Percentiles rank a stretch among this genome's conserved stretches.
These are phyloP conservation scores for Anastatica hierochuntica DNA, from an alignment of 345 rosid species.

Conservation along the genomic window DNA sequence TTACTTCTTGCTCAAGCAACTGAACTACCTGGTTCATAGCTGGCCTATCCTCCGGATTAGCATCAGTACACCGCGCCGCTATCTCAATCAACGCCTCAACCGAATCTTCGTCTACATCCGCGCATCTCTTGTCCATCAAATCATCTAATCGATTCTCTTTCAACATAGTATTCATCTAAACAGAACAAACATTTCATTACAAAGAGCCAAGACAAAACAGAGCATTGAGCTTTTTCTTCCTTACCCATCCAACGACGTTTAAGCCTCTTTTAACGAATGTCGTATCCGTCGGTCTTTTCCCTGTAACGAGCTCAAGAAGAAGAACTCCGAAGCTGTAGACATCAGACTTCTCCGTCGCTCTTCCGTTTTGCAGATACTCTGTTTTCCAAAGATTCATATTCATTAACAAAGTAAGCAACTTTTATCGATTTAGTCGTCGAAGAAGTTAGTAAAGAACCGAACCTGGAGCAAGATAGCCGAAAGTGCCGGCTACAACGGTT, in stretches of 20 bases:
- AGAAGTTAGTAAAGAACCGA: neutral
- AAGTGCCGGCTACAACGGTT: conserved; percentile 95
- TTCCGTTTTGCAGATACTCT: conserved; percentile 92
- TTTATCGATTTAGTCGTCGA: neutral
- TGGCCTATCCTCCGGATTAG: conserved; percentile 73
- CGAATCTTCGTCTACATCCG: conserved; percentile 48
- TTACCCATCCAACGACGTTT: conserved; percentile 96
- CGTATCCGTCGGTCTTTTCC: conserved; percentile 86
- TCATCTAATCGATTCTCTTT: conserved; percentile 66
- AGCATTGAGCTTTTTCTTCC: conserved; percentile 11
- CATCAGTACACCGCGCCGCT: conserved; percentile 72
- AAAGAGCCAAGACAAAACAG: neutral
- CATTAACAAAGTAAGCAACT: neutral
- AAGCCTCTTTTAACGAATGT: conserved; percentile 67
- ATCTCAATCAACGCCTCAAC: conserved; percentile 76
- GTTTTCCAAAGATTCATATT: conserved; percentile 19
- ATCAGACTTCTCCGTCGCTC: conserved; percentile 89
- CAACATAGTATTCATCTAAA: conserved; percentile 69
- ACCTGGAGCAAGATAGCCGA: conserved; percentile 98
- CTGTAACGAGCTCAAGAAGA: conserved; percentile 77
- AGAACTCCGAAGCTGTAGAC: conserved; percentile 98
- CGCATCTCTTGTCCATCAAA: conserved; percentile 61
- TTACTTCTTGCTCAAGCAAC: conserved; percentile 83
- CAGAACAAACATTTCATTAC: neutral
- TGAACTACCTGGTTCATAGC: conserved; percentile 81